Base-by-base conservation (phyloP, 345 rosid genomes). In the Eucalyptus erythrocorys region DNA sequence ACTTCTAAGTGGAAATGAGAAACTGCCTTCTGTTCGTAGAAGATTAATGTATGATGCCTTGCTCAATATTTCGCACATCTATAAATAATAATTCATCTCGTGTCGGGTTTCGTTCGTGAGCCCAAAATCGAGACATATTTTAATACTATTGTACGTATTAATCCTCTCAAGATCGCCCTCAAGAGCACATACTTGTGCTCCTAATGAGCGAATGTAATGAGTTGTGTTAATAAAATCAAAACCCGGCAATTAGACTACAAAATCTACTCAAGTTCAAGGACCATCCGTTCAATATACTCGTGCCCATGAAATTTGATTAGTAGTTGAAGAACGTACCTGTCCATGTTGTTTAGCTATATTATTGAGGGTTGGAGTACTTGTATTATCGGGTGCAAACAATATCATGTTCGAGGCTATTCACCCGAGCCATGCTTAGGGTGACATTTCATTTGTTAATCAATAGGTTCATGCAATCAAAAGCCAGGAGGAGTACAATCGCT, bases 181-280 rank as follows among this genome's bases (percentile, higher is more conserved):
- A 12, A 59, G 7, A 59, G n/a, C 32, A 59, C 32, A 59, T 27
- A 26, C 2, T 26, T 57, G 66, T 59, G 66, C 13, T 61, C 19
- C 1, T 6, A 1, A 6, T 13, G 19, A 64, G 19, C 32, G 19
- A 64, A 14, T 30, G 32, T 13, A 64, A 64, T 0, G 5, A 3
- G 5, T 30, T 5, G n/a, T 13, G 17, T 64, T n/a, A 13, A 64
- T n/a, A 30, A 64, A 64, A 64, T 64, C 71, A 64, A 59, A 64
- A 13, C 71, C 37, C 13, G 17, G 19, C 71, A 64, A 6, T 64
- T 64, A 30, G 19, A 64, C 71, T 30, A 30, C 19, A 64, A 61
- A 30, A 61, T 61, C 37, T 32, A 61, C 71, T 61, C 6, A 30
- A 61, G 71, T 30, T 13, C 16, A 30, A 3, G 17, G 19, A 64